Percentiles rank a stretch among this genome's conserved stretches.
These are phyloP conservation scores for Entomortierella lignicola DNA, from an alignment of 192 early-diverging fungal species.

Conservation along the genomic window DNA sequence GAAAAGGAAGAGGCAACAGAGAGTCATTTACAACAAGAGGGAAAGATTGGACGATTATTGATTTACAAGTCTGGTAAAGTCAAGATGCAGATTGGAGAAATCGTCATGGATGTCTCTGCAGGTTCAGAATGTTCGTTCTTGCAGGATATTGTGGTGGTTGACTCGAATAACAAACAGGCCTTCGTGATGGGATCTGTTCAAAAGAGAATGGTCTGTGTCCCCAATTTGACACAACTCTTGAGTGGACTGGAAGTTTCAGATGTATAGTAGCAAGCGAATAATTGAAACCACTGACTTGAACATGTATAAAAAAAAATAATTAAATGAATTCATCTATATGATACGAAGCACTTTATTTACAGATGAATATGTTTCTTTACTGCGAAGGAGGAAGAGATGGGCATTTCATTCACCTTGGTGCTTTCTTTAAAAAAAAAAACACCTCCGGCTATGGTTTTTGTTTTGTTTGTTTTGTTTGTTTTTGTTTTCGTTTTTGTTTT, in stretches of 20 bases:
- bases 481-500: too few species aligned
- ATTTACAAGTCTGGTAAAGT: slow-evolving; percentile 75
- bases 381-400: too few species aligned
- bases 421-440: too few species aligned
- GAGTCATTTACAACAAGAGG: slow-evolving; percentile 56
- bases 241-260: slow-evolving; percentile 32
- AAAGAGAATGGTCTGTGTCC: slow-evolving; percentile 69
- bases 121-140: slow-evolving; percentile 67
- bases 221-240: slow-evolving; percentile 65
- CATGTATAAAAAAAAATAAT: background rate
- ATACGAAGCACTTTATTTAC: too few species aligned
- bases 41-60: slow-evolving; percentile 68
- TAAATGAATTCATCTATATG: too few species aligned
- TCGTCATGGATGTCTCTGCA: slow-evolving; percentile 67
- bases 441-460: too few species aligned
- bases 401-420: too few species aligned
- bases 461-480: too few species aligned
- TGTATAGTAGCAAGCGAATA: too few species aligned
- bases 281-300: too few species aligned
- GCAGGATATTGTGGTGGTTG: slow-evolving; percentile 71
- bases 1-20: slow-evolving; percentile 22
- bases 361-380: too few species aligned
- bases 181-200: slow-evolving; percentile 69
- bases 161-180: slow-evolving; percentile 58
- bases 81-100: slow-evolving; percentile 70